Evolutionary conservation across 352 stramenopile genomes (phyloP), one percentile per base, ranked within the genome.

Genomic region (Blastocystis sp.): DNA sequence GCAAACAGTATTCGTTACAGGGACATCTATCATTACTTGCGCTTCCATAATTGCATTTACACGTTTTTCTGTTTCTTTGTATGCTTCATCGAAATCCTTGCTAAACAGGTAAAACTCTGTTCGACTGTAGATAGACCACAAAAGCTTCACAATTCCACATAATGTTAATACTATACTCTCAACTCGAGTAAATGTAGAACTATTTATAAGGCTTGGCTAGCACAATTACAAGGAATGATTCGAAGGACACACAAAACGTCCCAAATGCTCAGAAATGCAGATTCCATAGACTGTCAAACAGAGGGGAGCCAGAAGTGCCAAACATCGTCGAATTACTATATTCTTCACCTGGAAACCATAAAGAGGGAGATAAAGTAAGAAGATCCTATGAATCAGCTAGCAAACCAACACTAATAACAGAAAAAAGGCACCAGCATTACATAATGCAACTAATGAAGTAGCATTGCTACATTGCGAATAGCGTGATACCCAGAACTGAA

Each of bases 81-180:
- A 68, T 24, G 27, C 30, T 51, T 84, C 73, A 7, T 84, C 73
- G 17, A 84, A 84, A 42, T 84, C 73, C 30, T 53, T 66, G 53
- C 73, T 84, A 44, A 68, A 84, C 73, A 84, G 30, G 24, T 37
- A 9, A 6, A n/a, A 64, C 56, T 84, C 73, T 40, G 57, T 62
- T 24, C 30, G 30, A 3, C 22, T 84, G 17, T 66, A 51, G 48
- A 84, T 27, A 1, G 53, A 54, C 1, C 42, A 19, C 27, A 84
- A 15, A 44, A 84, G 17, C 13, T 40, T 22, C 22, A 64, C 58
- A 11, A 58, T n/a, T 4, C 73, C 53, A 17, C 42, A 64, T 37
- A 69, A 27, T 7, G 27, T 68, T 6, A 84, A 11, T 51, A 84
- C 33, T 17, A 84, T 27, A n/a, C 48, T 69, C 56, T 84, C 73